These are phyloP conservation scores for Samsoniella hepiali DNA, from an alignment of 2,329 filamentous ascomycete species.

Conservation along the genomic window DNA sequence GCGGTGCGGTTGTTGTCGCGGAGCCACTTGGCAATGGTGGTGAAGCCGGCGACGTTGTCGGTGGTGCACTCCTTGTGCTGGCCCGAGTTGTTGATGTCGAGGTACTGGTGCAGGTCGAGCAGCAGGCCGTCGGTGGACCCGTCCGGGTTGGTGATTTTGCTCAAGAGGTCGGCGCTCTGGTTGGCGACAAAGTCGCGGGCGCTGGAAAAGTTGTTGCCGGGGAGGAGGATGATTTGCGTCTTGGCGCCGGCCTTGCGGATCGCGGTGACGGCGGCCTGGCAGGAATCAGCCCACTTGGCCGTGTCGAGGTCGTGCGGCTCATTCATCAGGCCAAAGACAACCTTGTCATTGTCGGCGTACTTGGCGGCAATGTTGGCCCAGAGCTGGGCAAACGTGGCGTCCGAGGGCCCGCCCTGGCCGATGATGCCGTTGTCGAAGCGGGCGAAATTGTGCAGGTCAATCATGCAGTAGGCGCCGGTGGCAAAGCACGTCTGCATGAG, in stretches of 20 bases:
- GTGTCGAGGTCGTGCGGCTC: constrained; percentile 62
- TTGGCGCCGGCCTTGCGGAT: constrained; percentile 64
- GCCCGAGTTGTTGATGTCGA: constrained; percentile 56
- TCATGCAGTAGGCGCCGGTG: constrained; percentile 56
- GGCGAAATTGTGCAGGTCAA: constrained; percentile 58
- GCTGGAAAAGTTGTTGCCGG: constrained; percentile 58
- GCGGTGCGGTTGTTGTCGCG: constrained; percentile 45
- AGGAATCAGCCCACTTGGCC: constrained; percentile 54
- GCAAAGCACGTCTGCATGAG: constrained; percentile 55
- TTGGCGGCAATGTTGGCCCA: constrained; percentile 58
- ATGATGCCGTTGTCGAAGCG: constrained; percentile 61
- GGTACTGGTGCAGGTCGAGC: constrained; percentile 60
- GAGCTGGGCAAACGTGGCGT: constrained; percentile 55
- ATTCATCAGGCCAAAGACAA: constrained; percentile 68
- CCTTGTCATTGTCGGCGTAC: constrained; percentile 51
- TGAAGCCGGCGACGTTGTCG: constrained; percentile 50
- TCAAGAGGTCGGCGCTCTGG: constrained; percentile 50
- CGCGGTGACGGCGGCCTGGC: constrained; percentile 61
- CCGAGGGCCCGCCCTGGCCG: constrained; percentile 61
- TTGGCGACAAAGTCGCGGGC: constrained; percentile 46
- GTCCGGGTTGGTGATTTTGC: constrained; percentile 56
- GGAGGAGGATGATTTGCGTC: constrained; percentile 60
- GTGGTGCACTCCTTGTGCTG: constrained; percentile 50
- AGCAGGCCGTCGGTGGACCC: constrained; percentile 54
- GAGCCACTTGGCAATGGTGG: constrained; percentile 41